Evolutionary conservation across 2,329 filamentous ascomycete species (phyloP).

Genomic region (Aaosphaeria pasadenensis): DNA sequence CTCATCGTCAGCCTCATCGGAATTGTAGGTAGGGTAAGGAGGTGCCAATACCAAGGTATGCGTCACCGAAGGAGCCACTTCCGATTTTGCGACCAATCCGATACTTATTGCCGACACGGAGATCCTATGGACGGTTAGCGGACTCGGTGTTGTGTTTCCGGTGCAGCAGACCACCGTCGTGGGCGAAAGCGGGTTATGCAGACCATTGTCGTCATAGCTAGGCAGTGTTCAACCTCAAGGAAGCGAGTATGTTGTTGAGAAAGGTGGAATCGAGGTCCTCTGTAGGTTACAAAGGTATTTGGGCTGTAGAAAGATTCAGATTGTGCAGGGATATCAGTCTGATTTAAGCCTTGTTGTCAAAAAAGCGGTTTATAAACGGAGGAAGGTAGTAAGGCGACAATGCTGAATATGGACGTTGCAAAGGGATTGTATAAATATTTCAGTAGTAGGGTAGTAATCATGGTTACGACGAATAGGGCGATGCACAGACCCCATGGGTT

Average conservation of each 20-base stretch:
- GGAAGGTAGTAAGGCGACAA: no score
- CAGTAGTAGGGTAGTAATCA: no score
- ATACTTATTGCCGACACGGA: conserved; percentile 99
- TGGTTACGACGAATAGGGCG: no score
- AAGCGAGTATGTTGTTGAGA: conserved; percentile 27
- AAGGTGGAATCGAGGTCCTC: conserved; percentile 11
- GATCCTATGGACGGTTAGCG: conserved; percentile 63
- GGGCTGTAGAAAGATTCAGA: conserved; percentile 35
- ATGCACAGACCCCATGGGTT: no score
- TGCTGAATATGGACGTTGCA: no score
- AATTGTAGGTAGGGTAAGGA: conserved; percentile 1
- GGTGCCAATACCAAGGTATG: conserved; percentile 69
- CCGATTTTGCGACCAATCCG: conserved; percentile 99
- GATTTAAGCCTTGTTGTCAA: conserved; percentile 39
- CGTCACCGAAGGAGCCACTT: conserved; percentile 95
- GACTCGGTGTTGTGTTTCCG: conserved; percentile 31
- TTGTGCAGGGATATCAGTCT: conserved; percentile 37
- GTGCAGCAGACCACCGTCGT: conserved; percentile 40
- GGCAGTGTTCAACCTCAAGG: conserved; percentile 26
- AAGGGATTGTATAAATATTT: no score
- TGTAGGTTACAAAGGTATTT: no score
- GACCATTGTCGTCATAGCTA: conserved; percentile 64
- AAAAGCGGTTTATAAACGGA: conserved; percentile 43
- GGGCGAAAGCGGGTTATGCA: conserved; percentile 33
- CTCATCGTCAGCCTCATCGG: conserved; percentile 13